A percentile compares a stretch with the other conserved stretches of the same genome.
Conservation (phyloP, 192 early-diverging fungal species). For the Spinellus fusiger region DNA sequence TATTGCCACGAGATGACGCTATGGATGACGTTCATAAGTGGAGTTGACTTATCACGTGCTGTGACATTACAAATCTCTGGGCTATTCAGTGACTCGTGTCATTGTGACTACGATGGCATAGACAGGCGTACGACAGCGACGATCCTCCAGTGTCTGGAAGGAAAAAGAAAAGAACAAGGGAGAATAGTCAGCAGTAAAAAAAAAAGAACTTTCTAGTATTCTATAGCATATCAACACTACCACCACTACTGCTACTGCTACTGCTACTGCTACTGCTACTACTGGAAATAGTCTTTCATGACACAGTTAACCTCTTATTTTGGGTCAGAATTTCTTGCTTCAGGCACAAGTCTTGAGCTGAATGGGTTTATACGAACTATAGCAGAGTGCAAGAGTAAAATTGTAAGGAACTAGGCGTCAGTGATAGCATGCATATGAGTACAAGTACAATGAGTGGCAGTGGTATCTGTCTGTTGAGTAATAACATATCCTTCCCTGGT, state of each 20-base stretch:
- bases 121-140: too few relatives aligned
- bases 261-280: background rate
- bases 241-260: background rate
- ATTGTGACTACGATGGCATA: too few relatives aligned
- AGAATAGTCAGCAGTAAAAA: too few relatives aligned
- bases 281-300: background rate
- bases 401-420: constrained; percentile 17
- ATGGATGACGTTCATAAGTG: too few relatives aligned
- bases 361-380: constrained; percentile 19
- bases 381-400: constrained; percentile 19
- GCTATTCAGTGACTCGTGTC: too few relatives aligned
- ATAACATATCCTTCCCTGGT: background rate
- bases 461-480: background rate
- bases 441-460: background rate
- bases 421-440: too few relatives aligned
- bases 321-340: constrained; percentile 25
- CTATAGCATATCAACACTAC: background rate
- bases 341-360: constrained; percentile 16
- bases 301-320: background rate
- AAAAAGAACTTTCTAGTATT: too few relatives aligned
- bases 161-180: too few relatives aligned
- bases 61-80: too few relatives aligned
- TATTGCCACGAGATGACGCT: too few relatives aligned
- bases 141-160: too few relatives aligned
- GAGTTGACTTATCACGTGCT: too few relatives aligned